A percentile compares a stretch with the other conserved stretches of the same genome.
Evolutionary conservation across 2,329 filamentous ascomycete species (phyloP).

Genomic region (Lachnellula suecica): DNA sequence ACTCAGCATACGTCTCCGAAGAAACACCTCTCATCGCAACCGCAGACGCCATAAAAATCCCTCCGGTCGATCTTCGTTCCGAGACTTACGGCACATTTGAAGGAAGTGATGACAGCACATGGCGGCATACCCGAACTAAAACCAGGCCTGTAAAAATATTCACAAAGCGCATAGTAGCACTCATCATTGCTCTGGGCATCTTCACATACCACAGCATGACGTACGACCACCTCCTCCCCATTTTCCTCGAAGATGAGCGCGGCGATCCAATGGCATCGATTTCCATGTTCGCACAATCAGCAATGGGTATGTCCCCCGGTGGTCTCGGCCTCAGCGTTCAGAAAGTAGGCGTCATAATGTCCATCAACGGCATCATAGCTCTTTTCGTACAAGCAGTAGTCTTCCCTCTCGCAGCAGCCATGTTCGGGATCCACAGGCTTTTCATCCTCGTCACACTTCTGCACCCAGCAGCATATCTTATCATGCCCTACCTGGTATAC

Average conservation of each 20-base stretch:
- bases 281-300: constrained; percentile 17
- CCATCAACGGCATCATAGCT: constrained; percentile 57
- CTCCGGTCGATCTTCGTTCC: constrained; percentile 70
- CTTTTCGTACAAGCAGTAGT: constrained; percentile 59
- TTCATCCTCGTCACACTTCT: constrained; percentile 58
- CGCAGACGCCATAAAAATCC: constrained; percentile 71
- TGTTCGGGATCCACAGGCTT: constrained; percentile 55
- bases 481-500: constrained; percentile 58
- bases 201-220: constrained; percentile 97
- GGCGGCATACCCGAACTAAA: constrained; percentile 32
- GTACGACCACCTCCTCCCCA: constrained; percentile 87
- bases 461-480: constrained; percentile 60
- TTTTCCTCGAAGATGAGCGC: constrained; percentile 83
- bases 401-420: constrained; percentile 59
- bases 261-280: constrained; percentile 35
- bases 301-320: constrained; percentile 46
- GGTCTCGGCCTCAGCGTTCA: constrained; percentile 63
- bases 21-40: constrained; percentile 72
- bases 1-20: constrained; percentile 49
- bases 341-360: constrained; percentile 61
- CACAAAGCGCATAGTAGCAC: constrained; percentile 66
- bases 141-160: constrained; percentile 44
- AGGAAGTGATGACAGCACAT: constrained; percentile 28
- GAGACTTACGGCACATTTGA: constrained; percentile 77
- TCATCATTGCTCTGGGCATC: constrained; percentile 80